Conservation (phyloP, 768 basidiomycete species). For the Psilocybe sp. region DNA sequence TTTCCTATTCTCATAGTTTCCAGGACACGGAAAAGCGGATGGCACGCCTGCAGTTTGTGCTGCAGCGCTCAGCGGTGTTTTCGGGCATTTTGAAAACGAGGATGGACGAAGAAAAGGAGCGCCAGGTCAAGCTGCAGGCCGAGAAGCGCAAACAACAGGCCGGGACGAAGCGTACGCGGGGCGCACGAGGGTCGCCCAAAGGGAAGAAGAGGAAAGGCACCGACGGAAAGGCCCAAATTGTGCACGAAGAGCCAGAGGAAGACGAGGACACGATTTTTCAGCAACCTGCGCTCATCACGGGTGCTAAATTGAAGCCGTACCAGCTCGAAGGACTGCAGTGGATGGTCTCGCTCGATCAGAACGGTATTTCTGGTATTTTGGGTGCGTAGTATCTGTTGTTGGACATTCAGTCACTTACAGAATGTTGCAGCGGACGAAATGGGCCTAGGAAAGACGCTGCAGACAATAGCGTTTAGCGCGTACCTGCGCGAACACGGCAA, state of each 20-base stretch:
- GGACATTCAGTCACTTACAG: neutral
- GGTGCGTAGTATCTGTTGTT: conserved; percentile 39
- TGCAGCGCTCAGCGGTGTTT: conserved; percentile 77
- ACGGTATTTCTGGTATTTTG: conserved; percentile 78
- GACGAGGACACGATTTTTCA: conserved; percentile 42
- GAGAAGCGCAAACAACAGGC: conserved; percentile 14
- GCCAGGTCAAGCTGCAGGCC: conserved; percentile 23
- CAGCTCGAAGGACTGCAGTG: conserved; percentile 94
- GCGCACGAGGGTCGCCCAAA: conserved; percentile 7
- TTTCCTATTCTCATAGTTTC: neutral
- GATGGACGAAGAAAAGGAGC: conserved; percentile 63
- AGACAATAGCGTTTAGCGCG: conserved; percentile 92
- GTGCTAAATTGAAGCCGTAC: conserved; percentile 83
- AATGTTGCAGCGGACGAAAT: conserved; percentile 77
- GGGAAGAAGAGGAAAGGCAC: conserved; percentile 28
- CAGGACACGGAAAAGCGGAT: conserved; percentile 52
- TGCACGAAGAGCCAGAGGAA: conserved; percentile 12
- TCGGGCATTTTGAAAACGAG: conserved; percentile 66
- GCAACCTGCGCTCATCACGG: conserved; percentile 81
- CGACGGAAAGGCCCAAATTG: conserved; percentile 18
- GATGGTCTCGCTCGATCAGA: conserved; percentile 88
- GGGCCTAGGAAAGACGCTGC: conserved; percentile 94
- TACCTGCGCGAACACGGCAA: conserved; percentile 76
- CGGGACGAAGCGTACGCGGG: conserved; percentile 25
- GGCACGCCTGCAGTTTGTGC: conserved; percentile 56